Conservation (phyloP, 306 rosid species). For the Betula pendula region DNA sequence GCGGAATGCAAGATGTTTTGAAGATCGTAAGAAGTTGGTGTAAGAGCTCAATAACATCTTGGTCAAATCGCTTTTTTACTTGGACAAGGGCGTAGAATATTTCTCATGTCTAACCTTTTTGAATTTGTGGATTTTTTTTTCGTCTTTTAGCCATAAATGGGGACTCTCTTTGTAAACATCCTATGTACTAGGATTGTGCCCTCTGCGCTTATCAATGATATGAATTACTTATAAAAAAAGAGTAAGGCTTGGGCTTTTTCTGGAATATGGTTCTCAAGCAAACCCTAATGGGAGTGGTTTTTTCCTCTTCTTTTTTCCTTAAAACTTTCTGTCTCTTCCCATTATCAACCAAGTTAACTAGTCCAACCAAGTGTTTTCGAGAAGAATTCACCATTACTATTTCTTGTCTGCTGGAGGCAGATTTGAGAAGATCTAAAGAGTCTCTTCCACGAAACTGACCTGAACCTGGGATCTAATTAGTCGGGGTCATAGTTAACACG, state of each 20-base stretch:
- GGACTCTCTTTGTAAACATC: too few relatives aligned
- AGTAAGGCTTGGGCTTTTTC: not conserved
- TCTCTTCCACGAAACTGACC: not conserved
- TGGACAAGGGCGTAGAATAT: too few relatives aligned
- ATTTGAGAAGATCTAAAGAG: not conserved
- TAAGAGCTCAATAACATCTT: too few relatives aligned
- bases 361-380: not conserved
- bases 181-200: too few relatives aligned
- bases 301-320: not conserved
- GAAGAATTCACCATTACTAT: not conserved
- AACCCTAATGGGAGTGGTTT: not conserved
- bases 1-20: too few relatives aligned
- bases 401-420: not conserved
- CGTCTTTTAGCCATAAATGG: too few relatives aligned
- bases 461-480: not conserved
- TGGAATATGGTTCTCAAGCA: not conserved
- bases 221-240: too few relatives aligned
- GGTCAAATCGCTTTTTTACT: too few relatives aligned
- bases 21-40: too few relatives aligned
- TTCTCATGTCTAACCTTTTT: too few relatives aligned
- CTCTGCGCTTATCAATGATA: too few relatives aligned
- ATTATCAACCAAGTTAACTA: not conserved
- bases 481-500: not conserved
- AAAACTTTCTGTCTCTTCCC: not conserved
- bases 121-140: too few relatives aligned